phyloP scores from a whole-genome alignment of 1,284 basidiomycete genomes.

The Kwoniella shivajii region DNA sequence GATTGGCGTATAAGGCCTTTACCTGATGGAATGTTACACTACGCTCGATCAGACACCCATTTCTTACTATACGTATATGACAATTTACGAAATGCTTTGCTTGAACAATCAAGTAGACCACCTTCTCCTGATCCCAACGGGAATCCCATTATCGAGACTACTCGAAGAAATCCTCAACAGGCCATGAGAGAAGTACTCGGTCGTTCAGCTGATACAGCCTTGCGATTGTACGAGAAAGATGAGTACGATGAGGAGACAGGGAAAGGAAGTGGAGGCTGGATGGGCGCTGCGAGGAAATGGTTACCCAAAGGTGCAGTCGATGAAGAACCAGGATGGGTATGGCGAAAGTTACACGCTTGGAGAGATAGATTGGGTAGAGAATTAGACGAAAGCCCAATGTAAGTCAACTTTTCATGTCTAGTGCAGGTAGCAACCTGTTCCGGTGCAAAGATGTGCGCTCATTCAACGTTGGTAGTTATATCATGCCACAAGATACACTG shows the following conservation, averaged over 20 bases:
- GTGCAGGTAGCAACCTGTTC: no score
- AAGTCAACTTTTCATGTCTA: slow-evolving; percentile 41
- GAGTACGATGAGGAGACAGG: slow-evolving; percentile 69
- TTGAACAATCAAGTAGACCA: slow-evolving; percentile 57
- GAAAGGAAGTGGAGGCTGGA: slow-evolving; percentile 71
- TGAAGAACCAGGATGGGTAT: slow-evolving; percentile 64
- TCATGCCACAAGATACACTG: slow-evolving; percentile 71
- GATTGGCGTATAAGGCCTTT: slow-evolving; percentile 96
- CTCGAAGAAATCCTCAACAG: slow-evolving; percentile 35
- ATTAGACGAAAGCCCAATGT: slow-evolving; percentile 86
- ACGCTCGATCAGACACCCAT: slow-evolving; percentile 95
- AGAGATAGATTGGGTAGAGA: slow-evolving; percentile 76
- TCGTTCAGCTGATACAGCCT: slow-evolving; percentile 71
- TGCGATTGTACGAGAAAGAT: slow-evolving; percentile 68
- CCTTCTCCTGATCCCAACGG: slow-evolving; percentile 28
- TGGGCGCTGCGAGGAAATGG: slow-evolving; percentile 73
- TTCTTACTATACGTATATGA: slow-evolving; percentile 93
- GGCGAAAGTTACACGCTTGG: slow-evolving; percentile 78
- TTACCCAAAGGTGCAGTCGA: slow-evolving; percentile 61
- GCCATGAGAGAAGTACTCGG: slow-evolving; percentile 61
- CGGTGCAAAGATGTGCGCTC: no score
- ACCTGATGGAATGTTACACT: slow-evolving; percentile 83
- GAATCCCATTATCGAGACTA: slow-evolving; percentile 12
- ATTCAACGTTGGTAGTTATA: slow-evolving; percentile 30
- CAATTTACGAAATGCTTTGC: slow-evolving; percentile 80